Percentiles rank a stretch among this genome's conserved stretches.
phyloP scores from a whole-genome alignment of 129 eudicot genomes.

The Centella asiatica region DNA sequence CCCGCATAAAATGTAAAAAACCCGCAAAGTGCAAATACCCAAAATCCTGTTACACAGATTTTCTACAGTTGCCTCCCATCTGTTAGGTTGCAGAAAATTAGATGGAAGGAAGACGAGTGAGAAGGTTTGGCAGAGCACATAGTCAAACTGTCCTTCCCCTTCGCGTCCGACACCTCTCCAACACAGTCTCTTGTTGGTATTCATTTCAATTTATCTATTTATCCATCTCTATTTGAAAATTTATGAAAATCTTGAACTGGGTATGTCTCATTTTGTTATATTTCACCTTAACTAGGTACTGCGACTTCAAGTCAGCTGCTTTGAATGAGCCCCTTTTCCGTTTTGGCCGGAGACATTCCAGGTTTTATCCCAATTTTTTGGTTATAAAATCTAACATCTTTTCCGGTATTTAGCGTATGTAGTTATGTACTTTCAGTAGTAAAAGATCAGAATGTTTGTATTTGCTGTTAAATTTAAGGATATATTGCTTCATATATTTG shows the following conservation, averaged over 20 bases:
- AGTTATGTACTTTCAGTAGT: too few species aligned
- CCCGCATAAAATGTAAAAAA: too few species aligned
- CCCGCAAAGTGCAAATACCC: not conserved
- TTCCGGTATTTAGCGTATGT: too few species aligned
- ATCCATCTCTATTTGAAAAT: not conserved
- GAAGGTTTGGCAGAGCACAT: conserved; percentile 32
- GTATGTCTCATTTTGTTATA: not conserved
- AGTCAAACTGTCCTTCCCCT: conserved; percentile 46
- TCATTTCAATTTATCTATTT: not conserved
- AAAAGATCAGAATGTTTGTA: too few species aligned
- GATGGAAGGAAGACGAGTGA: conserved; percentile 17
- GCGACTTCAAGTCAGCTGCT: conserved; percentile 57
- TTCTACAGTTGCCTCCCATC: not conserved
- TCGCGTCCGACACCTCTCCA: conserved; percentile 37
- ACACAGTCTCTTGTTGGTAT: conserved; percentile 80
- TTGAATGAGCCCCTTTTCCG: conserved; percentile 59
- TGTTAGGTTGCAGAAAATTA: not conserved
- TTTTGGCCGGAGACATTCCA: conserved; percentile 61
- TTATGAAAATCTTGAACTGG: not conserved
- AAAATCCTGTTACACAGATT: too few species aligned
- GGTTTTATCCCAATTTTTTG: conserved; percentile 27
- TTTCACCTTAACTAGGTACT: conserved; percentile 46
- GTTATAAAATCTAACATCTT: too few species aligned
- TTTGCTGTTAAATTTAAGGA: too few species aligned
- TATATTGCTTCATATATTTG: too few species aligned